Evolutionary conservation across 2,329 filamentous ascomycete genomes (phyloP).

Genomic region (Dactylellina parvicollis): DNA sequence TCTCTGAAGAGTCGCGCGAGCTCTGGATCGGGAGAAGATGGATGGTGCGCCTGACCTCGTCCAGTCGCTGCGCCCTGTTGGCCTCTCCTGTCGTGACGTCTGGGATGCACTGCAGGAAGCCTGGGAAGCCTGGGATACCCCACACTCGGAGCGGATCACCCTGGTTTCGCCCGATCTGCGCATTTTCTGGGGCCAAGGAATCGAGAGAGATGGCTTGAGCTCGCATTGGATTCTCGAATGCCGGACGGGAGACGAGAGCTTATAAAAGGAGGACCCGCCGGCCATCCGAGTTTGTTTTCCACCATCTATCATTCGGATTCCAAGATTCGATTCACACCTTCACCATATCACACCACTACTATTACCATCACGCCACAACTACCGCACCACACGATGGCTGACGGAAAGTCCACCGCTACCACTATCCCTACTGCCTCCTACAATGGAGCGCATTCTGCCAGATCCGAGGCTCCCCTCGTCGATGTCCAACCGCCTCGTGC

Average conservation of each 20-base stretch:
- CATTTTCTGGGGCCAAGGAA: constrained; percentile 27
- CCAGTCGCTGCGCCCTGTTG: constrained; percentile 36
- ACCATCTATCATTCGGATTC: too few species aligned
- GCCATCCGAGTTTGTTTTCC: too few species aligned
- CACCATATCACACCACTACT: too few species aligned
- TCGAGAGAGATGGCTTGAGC: constrained; percentile 9
- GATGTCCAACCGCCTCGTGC: constrained; percentile 80
- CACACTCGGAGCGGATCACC: constrained; percentile 40
- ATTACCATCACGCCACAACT: not conserved
- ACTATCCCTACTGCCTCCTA: constrained; percentile 31
- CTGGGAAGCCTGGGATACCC: constrained; percentile 11
- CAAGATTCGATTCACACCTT: too few species aligned
- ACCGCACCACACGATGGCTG: constrained; percentile 4
- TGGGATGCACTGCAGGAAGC: too few species aligned
- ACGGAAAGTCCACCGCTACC: constrained; percentile 8
- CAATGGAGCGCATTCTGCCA: constrained; percentile 61
- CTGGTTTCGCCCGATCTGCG: constrained; percentile 38
- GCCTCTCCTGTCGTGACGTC: constrained; percentile 20
- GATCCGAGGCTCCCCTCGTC: constrained; percentile 67
- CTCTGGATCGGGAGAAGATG: constrained; percentile 6
- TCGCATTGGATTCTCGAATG: too few species aligned
- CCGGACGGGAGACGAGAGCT: too few species aligned
- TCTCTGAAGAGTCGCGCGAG: not conserved
- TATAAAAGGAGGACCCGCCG: too few species aligned
- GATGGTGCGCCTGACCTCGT: constrained; percentile 37